phyloP scores from a whole-genome alignment of 306 rosid species.

The Pterocarpus macrocarpus region DNA sequence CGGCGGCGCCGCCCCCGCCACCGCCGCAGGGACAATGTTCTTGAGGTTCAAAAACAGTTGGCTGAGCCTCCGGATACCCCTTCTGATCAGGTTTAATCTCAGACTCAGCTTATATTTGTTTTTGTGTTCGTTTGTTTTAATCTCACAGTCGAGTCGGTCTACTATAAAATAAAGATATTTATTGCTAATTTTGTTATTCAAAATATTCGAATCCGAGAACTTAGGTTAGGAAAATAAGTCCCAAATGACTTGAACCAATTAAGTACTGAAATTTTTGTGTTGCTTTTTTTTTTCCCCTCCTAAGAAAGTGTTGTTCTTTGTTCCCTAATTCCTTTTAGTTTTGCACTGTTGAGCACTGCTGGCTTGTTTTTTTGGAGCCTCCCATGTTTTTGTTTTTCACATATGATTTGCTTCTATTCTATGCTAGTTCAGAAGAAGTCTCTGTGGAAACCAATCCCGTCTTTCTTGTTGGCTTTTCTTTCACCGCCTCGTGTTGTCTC shows the following conservation, averaged over 20 bases:
- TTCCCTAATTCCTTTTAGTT: neutral
- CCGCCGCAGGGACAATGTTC: slow-evolving; percentile 41
- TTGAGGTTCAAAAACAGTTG: slow-evolving; percentile 39
- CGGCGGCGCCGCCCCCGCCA: slow-evolving; percentile 50
- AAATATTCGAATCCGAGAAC: too few species aligned
- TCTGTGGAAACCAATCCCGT: slow-evolving; percentile 31
- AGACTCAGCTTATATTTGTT: too few species aligned
- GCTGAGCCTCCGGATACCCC: slow-evolving; percentile 49
- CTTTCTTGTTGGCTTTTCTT: slow-evolving; percentile 22
- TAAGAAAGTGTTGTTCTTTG: neutral
- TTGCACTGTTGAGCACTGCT: slow-evolving; percentile 5
- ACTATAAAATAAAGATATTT: too few species aligned
- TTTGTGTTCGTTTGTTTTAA: neutral
- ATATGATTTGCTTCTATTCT: slow-evolving; percentile 16
- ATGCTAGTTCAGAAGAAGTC: slow-evolving; percentile 20
- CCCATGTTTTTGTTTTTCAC: neutral
- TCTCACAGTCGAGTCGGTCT: too few species aligned
- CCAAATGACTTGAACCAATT: too few species aligned
- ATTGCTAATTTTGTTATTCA: too few species aligned
- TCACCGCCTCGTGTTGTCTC: neutral
- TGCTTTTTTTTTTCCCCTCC: neutral
- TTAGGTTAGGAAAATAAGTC: too few species aligned
- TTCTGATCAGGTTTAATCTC: slow-evolving; percentile 55
- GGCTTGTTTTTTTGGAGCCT: neutral
- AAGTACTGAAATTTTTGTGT: too few species aligned